Evolutionary conservation across 2,329 filamentous ascomycete genomes (phyloP).

Genomic region (Sporothrix euskadiensis): DNA sequence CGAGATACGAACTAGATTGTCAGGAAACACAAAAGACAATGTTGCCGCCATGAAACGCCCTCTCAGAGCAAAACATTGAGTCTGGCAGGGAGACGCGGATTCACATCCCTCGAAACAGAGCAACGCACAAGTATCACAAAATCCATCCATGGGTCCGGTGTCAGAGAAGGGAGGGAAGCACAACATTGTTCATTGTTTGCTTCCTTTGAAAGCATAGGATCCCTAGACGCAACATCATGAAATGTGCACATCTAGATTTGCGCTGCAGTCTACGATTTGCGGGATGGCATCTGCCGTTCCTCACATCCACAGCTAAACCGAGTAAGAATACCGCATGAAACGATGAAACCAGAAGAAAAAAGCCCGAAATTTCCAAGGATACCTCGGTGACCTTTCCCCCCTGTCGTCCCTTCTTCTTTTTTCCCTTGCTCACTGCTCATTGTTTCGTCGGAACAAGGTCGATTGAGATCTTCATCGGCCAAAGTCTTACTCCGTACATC

Average conservation of each 20-base stretch:
- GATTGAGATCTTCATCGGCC: slow-evolving; percentile 15
- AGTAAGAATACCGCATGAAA: neutral
- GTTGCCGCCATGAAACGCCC: slow-evolving; percentile 2
- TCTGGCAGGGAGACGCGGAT: neutral
- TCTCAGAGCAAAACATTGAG: neutral
- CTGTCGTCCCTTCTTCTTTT: neutral
- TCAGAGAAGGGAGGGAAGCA: too few species aligned
- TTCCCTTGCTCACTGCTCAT: neutral
- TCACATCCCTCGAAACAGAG: neutral
- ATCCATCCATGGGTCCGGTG: neutral
- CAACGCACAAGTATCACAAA: neutral
- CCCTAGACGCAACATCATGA: too few species aligned
- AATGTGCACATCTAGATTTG: too few species aligned
- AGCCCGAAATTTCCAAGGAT: neutral
- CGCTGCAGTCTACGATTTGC: neutral
- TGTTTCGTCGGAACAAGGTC: neutral
- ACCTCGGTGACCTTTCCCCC: neutral
- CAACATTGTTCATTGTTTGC: too few species aligned
- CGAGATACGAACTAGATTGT: neutral
- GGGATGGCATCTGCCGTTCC: neutral
- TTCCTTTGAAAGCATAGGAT: too few species aligned
- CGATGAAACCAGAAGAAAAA: neutral
- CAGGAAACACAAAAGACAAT: neutral
- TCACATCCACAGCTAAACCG: neutral
- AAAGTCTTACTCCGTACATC: neutral